These are phyloP conservation scores for Leishmania mexicana DNA, from an alignment of 208 protist genomes.

Conservation along the genomic window DNA sequence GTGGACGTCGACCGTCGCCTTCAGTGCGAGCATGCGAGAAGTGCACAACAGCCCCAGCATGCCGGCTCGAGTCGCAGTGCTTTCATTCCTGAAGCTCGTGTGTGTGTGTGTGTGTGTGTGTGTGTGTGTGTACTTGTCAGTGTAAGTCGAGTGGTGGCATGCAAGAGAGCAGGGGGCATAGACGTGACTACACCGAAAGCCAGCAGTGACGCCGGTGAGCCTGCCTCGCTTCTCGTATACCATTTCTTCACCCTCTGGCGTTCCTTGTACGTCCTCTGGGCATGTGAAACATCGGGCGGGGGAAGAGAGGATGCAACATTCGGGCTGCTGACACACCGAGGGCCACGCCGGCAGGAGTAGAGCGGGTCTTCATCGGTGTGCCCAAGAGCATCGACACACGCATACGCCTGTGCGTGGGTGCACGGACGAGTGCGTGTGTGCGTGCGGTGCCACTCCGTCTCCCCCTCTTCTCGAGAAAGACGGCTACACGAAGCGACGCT, in stretches of 20 bases:
- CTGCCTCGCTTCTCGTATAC: neutral
- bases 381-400: neutral
- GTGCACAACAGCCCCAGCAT: neutral
- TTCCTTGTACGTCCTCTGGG: neutral
- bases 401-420: neutral
- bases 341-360: neutral
- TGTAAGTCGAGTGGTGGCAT: neutral
- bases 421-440: neutral
- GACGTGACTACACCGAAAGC: neutral
- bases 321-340: too few species aligned
- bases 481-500: neutral
- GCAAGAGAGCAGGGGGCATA: neutral
- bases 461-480: neutral
- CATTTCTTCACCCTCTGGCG: neutral
- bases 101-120: neutral
- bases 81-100: neutral
- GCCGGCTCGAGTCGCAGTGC: neutral
- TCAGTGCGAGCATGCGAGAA: neutral
- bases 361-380: neutral
- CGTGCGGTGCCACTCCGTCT: neutral
- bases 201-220: neutral
- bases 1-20: neutral
- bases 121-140: neutral
- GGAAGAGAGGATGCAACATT: too few species aligned
- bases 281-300: neutral